Conservation (phyloP, 495 filamentous ascomycete species). For the Hyaloscypha finlandica region DNA sequence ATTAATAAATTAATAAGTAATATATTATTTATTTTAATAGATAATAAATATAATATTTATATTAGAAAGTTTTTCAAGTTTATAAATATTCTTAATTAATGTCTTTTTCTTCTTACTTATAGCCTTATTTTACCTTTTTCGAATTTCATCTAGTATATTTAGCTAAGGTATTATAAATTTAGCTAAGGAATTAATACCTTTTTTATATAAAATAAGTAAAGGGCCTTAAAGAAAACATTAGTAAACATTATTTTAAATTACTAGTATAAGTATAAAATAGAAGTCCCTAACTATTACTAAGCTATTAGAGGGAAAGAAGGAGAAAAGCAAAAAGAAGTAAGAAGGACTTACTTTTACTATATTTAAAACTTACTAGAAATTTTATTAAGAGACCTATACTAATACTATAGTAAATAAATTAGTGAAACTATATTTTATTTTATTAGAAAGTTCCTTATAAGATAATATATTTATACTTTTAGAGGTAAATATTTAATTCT, state of each 20-base stretch:
- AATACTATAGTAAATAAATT: no score
- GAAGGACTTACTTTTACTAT: no score
- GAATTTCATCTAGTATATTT: constrained; percentile 2
- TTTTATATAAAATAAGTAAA: constrained; percentile 2
- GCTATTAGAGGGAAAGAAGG: background rate
- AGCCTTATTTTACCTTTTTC: constrained; percentile 8
- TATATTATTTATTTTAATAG: constrained; percentile 1
- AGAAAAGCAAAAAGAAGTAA: no score
- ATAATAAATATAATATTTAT: constrained; percentile 3
- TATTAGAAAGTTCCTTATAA: no score
- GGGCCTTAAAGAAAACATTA: background rate
- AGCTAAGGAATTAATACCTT: background rate
- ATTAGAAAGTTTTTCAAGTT: constrained; percentile 3
- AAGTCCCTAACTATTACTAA: background rate
- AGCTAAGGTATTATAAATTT: background rate
- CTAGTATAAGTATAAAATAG: no score
- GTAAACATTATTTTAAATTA: background rate
- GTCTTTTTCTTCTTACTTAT: constrained; percentile 8
- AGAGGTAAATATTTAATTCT: no score
- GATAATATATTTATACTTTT: no score
- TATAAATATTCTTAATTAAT: constrained; percentile 1
- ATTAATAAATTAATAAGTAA: background rate
- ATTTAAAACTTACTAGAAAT: no score
- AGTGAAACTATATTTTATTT: no score
- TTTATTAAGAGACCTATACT: no score